A percentile compares a stretch with the other conserved stretches of the same genome.
phyloP scores from a whole-genome alignment of 2,329 filamentous ascomycete species.

The Penicillium aurantiogriseum region DNA sequence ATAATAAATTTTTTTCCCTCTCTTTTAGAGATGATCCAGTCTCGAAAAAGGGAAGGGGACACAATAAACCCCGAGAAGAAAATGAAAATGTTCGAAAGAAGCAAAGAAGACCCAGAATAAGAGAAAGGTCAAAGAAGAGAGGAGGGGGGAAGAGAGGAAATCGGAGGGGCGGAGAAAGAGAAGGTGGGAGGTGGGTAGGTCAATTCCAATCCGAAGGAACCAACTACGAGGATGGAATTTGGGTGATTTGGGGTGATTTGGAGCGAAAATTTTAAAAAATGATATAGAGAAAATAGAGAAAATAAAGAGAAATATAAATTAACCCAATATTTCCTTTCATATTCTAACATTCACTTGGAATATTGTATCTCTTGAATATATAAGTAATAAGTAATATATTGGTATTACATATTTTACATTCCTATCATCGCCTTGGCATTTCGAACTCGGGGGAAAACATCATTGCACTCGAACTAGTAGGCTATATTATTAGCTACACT shows the following conservation, averaged over 20 bases:
- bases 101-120: neutral
- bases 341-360: neutral
- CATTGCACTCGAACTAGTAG: neutral
- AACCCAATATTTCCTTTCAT: neutral
- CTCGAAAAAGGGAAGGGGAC: neutral
- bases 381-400: neutral
- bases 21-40: neutral
- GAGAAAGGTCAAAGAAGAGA: slow-evolving; percentile 8
- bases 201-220: slow-evolving; percentile 1
- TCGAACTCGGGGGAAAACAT: neutral
- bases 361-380: neutral
- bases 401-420: neutral
- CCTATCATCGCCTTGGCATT: neutral
- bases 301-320: neutral
- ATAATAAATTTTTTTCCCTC: neutral
- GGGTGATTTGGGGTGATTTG: neutral
- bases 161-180: slow-evolving; percentile 7
- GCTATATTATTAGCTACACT: slow-evolving; percentile 2
- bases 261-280: neutral
- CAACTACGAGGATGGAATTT: neutral
- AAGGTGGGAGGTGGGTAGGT: slow-evolving; percentile 2
- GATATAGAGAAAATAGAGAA: neutral
- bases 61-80: neutral
- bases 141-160: slow-evolving; percentile 7
- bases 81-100: slow-evolving; percentile 1